phyloP scores from a whole-genome alignment of 441 rosid species.

The Hura crepitans region DNA sequence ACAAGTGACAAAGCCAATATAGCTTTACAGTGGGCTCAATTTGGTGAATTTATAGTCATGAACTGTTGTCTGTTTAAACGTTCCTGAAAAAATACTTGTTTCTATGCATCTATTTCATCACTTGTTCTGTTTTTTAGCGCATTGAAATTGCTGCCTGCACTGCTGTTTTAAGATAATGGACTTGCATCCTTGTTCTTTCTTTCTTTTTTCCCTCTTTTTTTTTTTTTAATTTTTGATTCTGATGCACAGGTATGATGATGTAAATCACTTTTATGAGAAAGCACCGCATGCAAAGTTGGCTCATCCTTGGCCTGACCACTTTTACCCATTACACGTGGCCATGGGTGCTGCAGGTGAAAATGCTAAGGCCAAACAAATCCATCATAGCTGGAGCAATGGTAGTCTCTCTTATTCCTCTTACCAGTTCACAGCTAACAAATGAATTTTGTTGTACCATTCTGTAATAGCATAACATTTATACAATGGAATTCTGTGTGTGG shows the following conservation, averaged over 20 bases:
- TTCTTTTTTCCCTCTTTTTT: no score
- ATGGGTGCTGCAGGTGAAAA: slow-evolving; percentile 82
- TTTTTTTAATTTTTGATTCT: background rate
- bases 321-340: slow-evolving; percentile 84
- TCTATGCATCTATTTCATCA: background rate
- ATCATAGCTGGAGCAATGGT: slow-evolving; percentile 75
- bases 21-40: background rate
- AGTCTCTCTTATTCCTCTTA: slow-evolving; percentile 79
- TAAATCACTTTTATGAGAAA: slow-evolving; percentile 54
- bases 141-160: background rate
- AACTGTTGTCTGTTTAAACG: background rate
- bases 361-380: slow-evolving; percentile 69
- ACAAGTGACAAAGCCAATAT: background rate
- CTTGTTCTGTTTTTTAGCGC: background rate
- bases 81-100: background rate
- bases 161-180: background rate
- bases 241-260: slow-evolving; percentile 57
- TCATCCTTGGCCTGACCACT: slow-evolving; percentile 90
- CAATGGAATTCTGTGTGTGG: background rate
- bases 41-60: background rate
- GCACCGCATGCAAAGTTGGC: slow-evolving; percentile 74
- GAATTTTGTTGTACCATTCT: slow-evolving; percentile 8
- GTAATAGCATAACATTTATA: background rate
- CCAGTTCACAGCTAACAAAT: slow-evolving; percentile 42
- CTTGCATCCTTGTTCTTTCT: background rate